Base-by-base conservation (phyloP, 768 basidiomycete species). In the Lactifluus piperatus region DNA sequence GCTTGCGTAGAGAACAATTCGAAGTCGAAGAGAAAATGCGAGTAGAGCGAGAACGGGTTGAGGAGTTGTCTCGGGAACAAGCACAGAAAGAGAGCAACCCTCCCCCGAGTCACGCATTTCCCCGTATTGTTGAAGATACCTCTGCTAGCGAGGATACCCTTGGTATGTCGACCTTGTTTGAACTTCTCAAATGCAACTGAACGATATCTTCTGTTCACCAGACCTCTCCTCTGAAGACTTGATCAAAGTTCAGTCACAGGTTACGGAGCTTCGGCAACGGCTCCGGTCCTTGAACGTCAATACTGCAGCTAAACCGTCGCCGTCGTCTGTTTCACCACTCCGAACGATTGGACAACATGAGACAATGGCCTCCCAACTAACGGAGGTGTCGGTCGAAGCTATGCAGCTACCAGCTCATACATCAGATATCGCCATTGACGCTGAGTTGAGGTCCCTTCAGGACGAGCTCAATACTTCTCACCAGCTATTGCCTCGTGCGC, bases 231-330 rank as follows among this genome's bases (percentile, higher is more conserved):
- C 54, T 18, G 36, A 22, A 52, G 77, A 77, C 64, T 71, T 76
- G 60, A 63, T 69, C 43, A 75, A 79, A 55, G 67, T 85, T 9
- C 77, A 82, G 64, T 68, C 72, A 26, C 76, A 72, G 30, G 78
- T 90, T 44, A 68, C 80, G 49, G 70, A 71, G 1, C 72, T 88
- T 27, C 77, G 86, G 55, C 85, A 78, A 65, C 77, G 80, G 13
- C 72, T 91, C 32, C 79, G 79, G 45, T 79, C 82, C 9, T 75
- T 91, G 60, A 78, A 75, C 54, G 80, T 90, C 62, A 80, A 81
- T 48, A 77, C 81, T 43, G 68, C 75, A 41, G 76, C 79, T 18
- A 76, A 76, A 24, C 80, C 84, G 5, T 70, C 56, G 30, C 52
- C 65, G 29, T 65, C 68, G 6, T 69, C 72, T 6, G 58, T 66